A percentile compares a stretch with the other conserved stretches of the same genome.
Conservation (phyloP, 176 grass and related monocot species). For the Themeda triandra region DNA sequence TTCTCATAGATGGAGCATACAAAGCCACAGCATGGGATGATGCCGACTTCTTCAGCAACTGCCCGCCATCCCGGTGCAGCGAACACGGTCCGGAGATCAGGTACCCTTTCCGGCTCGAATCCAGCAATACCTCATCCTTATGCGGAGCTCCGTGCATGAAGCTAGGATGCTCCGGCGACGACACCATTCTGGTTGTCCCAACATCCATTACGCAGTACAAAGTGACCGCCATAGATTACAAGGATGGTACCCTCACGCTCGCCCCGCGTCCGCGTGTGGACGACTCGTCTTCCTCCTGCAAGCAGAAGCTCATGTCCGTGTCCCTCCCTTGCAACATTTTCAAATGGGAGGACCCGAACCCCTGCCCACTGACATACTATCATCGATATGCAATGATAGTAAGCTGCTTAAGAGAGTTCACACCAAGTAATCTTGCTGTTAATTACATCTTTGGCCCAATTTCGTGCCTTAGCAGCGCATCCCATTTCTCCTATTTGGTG, state of each 20-base stretch:
- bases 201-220: not conserved
- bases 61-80: constrained; percentile 26
- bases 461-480: not conserved
- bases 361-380: not conserved
- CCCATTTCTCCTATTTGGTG: not conserved
- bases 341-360: not conserved
- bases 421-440: not conserved
- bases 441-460: not conserved
- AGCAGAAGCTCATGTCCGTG: constrained; percentile 1
- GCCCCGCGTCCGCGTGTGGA: not conserved
- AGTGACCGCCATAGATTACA: constrained; percentile 37
- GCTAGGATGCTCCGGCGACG: constrained; percentile 38
- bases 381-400: not conserved
- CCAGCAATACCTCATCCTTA: not conserved
- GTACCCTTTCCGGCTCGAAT: constrained; percentile 34
- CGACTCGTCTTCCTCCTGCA: not conserved
- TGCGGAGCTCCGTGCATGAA: constrained; percentile 31
- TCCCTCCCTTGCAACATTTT: not conserved
- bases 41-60: constrained; percentile 26
- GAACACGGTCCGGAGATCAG: constrained; percentile 40
- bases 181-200: constrained; percentile 37
- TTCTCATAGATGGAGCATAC: not conserved
- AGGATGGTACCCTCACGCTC: not conserved
- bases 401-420: constrained; percentile 14
- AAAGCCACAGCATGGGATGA: not conserved